These are phyloP conservation scores for Capsella rubella DNA, from an alignment of 441 rosid species.

Conservation along the genomic window DNA sequence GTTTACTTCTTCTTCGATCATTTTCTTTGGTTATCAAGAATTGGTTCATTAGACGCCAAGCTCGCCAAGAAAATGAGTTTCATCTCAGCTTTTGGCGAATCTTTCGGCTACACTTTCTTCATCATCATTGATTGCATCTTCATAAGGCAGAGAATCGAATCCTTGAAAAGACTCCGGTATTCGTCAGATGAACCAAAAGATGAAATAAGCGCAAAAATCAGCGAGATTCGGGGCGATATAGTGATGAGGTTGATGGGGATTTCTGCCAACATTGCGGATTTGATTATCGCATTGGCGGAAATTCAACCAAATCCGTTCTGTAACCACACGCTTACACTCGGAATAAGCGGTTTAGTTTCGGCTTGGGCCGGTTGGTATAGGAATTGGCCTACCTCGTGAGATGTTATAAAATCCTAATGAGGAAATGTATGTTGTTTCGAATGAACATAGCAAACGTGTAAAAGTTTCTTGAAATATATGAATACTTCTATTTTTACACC, in stretches of 20 bases:
- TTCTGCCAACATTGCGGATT: slow-evolving; percentile 88
- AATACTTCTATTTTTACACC: neutral
- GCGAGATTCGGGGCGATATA: slow-evolving; percentile 66
- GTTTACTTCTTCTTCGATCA: slow-evolving; percentile 95
- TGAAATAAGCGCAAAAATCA: slow-evolving; percentile 42
- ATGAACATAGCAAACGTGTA: slow-evolving; percentile 22
- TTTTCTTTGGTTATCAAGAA: slow-evolving; percentile 89
- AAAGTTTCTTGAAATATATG: slow-evolving; percentile 29
- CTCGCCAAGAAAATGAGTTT: slow-evolving; percentile 83
- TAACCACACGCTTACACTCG: slow-evolving; percentile 71
- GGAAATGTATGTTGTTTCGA: neutral
- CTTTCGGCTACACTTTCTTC: slow-evolving; percentile 87
- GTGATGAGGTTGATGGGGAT: slow-evolving; percentile 86
- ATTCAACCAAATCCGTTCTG: slow-evolving; percentile 90
- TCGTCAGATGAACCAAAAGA: slow-evolving; percentile 36
- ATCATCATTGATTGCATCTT: slow-evolving; percentile 65
- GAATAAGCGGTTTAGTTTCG: slow-evolving; percentile 89
- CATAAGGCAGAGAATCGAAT: slow-evolving; percentile 55
- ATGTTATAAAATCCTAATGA: neutral
- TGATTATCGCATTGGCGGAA: slow-evolving; percentile 79
- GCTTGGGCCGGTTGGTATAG: slow-evolving; percentile 99
- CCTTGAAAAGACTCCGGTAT: slow-evolving; percentile 52
- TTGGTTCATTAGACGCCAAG: slow-evolving; percentile 72
- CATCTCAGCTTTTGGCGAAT: slow-evolving; percentile 92
- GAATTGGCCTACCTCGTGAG: slow-evolving; percentile 78